These are phyloP conservation scores for Mucor indicus DNA, from an alignment of 371 early-diverging fungal genomes.

Conservation along the genomic window DNA sequence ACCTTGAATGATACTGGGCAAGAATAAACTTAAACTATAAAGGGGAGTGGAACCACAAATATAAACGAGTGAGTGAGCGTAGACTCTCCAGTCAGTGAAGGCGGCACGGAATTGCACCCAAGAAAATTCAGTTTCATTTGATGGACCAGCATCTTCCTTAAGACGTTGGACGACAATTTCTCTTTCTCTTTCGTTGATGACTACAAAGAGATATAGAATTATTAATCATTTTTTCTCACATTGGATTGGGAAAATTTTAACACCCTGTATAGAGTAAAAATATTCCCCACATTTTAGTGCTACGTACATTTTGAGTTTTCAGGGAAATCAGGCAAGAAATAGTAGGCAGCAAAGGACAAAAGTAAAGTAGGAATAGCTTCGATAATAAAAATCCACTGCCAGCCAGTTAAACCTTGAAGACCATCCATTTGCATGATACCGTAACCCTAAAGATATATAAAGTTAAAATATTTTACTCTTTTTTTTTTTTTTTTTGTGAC, in stretches of 20 bases:
- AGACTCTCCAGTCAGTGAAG: conserved; percentile 58
- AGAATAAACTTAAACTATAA: conserved; percentile 62
- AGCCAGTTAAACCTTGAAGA: conserved; percentile 38
- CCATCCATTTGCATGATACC: conserved; percentile 62
- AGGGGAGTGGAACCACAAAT: conserved; percentile 64
- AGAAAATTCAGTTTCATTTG: conserved; percentile 56
- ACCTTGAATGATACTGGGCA: conserved; percentile 69
- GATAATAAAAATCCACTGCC: conserved; percentile 76
- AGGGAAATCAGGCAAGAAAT: conserved; percentile 72
- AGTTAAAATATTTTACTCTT: no score
- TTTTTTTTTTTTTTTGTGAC: no score
- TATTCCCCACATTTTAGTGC: conserved; percentile 6
- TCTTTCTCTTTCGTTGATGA: conserved; percentile 57
- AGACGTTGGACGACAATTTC: conserved; percentile 54
- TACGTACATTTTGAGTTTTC: conserved; percentile 54
- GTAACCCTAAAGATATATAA: no score
- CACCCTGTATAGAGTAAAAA: no score
- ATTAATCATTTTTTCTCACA: neutral
- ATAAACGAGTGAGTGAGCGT: conserved; percentile 54
- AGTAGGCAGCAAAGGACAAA: conserved; percentile 55
- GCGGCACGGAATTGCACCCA: conserved; percentile 54
- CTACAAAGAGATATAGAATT: conserved; percentile 10
- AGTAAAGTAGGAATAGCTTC: conserved; percentile 70
- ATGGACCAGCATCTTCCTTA: conserved; percentile 56
- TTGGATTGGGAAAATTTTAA: no score